A percentile compares a stretch with the other conserved stretches of the same genome.
Conservation (phyloP, 352 stramenopile genomes). For the Pythium vanterpoolii region DNA sequence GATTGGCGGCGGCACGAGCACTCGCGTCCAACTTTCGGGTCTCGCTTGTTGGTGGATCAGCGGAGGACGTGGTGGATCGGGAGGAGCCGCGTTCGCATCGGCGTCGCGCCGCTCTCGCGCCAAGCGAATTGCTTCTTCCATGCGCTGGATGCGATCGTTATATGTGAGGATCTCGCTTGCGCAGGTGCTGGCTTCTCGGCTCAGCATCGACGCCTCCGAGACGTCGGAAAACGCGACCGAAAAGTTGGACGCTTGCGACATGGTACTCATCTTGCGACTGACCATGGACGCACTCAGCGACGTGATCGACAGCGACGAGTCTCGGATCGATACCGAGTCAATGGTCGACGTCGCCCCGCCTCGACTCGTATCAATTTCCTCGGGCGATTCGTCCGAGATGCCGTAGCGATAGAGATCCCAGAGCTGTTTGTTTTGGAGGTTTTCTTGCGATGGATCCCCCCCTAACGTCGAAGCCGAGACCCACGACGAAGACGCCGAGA, state of each 20-base stretch:
- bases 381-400: slow-evolving; percentile 35
- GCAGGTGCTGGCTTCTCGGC: slow-evolving; percentile 47
- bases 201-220: slow-evolving; percentile 36
- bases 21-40: neutral
- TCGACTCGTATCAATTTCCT: slow-evolving; percentile 10
- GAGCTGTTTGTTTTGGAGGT: slow-evolving; percentile 54
- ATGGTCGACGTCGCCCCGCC: neutral
- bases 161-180: slow-evolving; percentile 56
- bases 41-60: neutral
- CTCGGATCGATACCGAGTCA: neutral
- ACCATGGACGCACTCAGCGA: slow-evolving; percentile 5
- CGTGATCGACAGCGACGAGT: slow-evolving; percentile 3
- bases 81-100: slow-evolving; percentile 4
- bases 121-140: slow-evolving; percentile 31
- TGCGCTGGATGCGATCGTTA: slow-evolving; percentile 63
- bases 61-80: neutral
- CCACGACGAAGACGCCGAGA: slow-evolving; percentile 19
- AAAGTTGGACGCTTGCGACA: slow-evolving; percentile 26
- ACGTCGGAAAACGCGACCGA: slow-evolving; percentile 26
- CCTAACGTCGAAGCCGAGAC: slow-evolving; percentile 1
- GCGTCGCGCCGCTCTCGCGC: slow-evolving; percentile 1
- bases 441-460: slow-evolving; percentile 22
- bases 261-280: slow-evolving; percentile 20
- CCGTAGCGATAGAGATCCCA: slow-evolving; percentile 55
- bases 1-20: slow-evolving; percentile 4